A percentile compares a stretch with the other conserved stretches of the same genome.
Conservation (phyloP, 192 early-diverging fungal genomes). For the Allomyces macrogynus region DNA sequence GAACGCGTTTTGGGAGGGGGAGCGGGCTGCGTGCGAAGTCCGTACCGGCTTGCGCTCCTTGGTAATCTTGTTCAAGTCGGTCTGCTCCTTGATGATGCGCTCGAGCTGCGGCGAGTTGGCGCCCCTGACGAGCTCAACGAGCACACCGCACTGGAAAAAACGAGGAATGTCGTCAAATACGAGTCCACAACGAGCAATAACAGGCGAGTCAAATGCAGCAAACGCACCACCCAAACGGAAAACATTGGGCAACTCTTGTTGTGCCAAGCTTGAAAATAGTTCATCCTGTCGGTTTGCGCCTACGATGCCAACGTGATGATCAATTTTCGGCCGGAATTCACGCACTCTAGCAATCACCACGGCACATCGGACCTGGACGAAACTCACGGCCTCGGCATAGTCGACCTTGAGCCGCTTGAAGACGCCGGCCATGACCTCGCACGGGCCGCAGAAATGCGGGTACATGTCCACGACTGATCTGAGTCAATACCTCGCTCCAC, state of each 20-base stretch:
- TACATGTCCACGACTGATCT: neutral
- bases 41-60: slow-evolving; percentile 16
- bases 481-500: too few species aligned
- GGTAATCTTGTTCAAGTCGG: slow-evolving; percentile 19
- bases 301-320: too few species aligned
- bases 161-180: too few species aligned
- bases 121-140: slow-evolving; percentile 31
- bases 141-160: neutral
- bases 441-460: slow-evolving; percentile 17
- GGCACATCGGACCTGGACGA: slow-evolving; percentile 30
- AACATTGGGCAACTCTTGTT: neutral
- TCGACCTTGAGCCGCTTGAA: slow-evolving; percentile 39
- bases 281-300: too few species aligned
- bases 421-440: slow-evolving; percentile 32
- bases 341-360: too few species aligned
- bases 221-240: too few species aligned
- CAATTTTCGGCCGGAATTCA: too few species aligned
- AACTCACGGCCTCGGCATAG: slow-evolving; percentile 22
- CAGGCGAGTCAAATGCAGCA: too few species aligned
- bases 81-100: slow-evolving; percentile 26
- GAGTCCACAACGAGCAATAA: too few species aligned
- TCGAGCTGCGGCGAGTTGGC: slow-evolving; percentile 37
- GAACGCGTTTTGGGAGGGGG: too few species aligned
- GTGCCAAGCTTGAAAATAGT: too few species aligned
- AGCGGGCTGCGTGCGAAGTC: too few species aligned